Evolutionary conservation across 768 basidiomycete species (phyloP).

Genomic region (Lactifluus pinguis): DNA sequence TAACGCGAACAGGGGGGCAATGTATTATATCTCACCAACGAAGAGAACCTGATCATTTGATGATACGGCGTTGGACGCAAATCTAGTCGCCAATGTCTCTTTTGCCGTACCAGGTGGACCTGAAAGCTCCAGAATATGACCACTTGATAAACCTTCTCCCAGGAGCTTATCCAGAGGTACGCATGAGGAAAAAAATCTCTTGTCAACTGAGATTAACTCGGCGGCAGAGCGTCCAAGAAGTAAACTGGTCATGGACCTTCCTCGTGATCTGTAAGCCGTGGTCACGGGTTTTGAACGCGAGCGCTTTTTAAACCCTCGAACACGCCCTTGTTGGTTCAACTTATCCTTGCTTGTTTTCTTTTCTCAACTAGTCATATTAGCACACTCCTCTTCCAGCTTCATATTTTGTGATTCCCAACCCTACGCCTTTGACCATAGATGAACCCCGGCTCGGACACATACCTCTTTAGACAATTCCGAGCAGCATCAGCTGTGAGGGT

Average conservation of each 20-base stretch:
- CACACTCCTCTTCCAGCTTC: not conserved
- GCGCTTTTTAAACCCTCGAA: not conserved
- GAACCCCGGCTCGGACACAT: not conserved
- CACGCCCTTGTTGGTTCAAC: not conserved
- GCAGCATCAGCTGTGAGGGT: conserved; percentile 16
- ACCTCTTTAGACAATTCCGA: conserved; percentile 11
- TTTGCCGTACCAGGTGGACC: conserved; percentile 70
- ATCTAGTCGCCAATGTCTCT: conserved; percentile 42
- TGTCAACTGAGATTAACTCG: conserved; percentile 27
- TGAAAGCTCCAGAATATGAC: conserved; percentile 62
- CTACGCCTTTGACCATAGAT: not conserved
- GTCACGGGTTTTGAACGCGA: conserved; percentile 12
- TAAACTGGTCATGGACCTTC: not conserved
- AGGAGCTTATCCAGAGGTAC: conserved; percentile 48
- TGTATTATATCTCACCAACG: conserved; percentile 39
- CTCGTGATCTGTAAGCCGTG: not conserved
- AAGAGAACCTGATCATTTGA: conserved; percentile 48
- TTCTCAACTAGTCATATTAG: not conserved
- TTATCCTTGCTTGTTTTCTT: not conserved
- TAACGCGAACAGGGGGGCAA: conserved; percentile 4
- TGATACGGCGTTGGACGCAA: conserved; percentile 41
- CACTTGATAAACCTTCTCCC: conserved; percentile 51
- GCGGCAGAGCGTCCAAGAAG: conserved; percentile 50
- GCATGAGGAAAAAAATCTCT: conserved; percentile 35
- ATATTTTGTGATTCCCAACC: not conserved